Evolutionary conservation across 2,329 filamentous ascomycete genomes (phyloP).

Genomic region (Dactylellina haptotyla): DNA sequence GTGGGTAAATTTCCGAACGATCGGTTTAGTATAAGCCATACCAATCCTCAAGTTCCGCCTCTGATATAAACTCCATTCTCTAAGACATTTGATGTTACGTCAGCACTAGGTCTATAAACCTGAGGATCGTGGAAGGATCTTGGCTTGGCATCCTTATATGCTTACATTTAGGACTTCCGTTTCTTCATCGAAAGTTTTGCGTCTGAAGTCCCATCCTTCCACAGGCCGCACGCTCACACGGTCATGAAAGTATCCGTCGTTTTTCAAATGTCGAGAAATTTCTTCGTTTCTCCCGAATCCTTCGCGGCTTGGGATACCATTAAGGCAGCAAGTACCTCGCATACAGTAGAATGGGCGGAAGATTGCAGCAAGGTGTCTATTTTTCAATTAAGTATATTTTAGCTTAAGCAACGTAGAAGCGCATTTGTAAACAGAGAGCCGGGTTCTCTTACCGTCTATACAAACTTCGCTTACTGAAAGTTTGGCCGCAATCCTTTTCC

Average conservation of each 20-base stretch:
- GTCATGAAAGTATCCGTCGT: conserved; percentile 10
- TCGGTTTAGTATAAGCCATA: too few relatives aligned
- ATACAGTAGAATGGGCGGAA: conserved; percentile 25
- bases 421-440: background rate
- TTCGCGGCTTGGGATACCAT: background rate
- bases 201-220: conserved; percentile 21
- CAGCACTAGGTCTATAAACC: too few relatives aligned
- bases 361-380: conserved; percentile 10
- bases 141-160: too few relatives aligned
- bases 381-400: background rate
- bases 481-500: conserved; percentile 1
- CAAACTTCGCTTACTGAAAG: background rate
- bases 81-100: too few relatives aligned
- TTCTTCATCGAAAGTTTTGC: background rate
- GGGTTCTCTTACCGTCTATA: conserved; percentile 7
- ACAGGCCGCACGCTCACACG: conserved; percentile 4
- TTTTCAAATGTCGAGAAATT: conserved; percentile 10
- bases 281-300: conserved; percentile 22
- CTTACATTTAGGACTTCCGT: background rate
- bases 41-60: too few relatives aligned
- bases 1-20: too few relatives aligned
- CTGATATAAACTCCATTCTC: too few relatives aligned
- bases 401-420: background rate
- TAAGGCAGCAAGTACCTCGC: conserved; percentile 11
- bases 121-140: too few relatives aligned